Conservation (phyloP, 345 rosid genomes). For the Euphorbia lathyris region DNA sequence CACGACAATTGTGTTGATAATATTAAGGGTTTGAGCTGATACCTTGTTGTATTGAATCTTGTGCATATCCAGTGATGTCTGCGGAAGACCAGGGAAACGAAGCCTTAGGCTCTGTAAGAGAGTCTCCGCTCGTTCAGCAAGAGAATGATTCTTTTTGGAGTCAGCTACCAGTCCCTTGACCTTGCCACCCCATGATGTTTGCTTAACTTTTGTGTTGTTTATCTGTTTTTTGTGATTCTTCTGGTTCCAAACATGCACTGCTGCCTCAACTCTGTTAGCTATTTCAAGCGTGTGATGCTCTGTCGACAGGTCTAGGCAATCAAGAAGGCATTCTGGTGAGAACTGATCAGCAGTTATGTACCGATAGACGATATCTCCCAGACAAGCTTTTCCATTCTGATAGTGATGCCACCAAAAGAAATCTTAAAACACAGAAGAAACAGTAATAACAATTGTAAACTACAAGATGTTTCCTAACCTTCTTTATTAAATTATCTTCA, state of each 20-base stretch:
- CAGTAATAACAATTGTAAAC: neutral
- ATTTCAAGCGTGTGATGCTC: slow-evolving; percentile 85
- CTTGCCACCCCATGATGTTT: slow-evolving; percentile 81
- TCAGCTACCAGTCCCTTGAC: slow-evolving; percentile 80
- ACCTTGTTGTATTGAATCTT: slow-evolving; percentile 95
- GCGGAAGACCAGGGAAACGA: slow-evolving; percentile 91
- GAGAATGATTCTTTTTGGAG: slow-evolving; percentile 48
- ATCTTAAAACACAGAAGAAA: neutral
- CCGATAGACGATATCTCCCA: slow-evolving; percentile 79
- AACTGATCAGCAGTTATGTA: slow-evolving; percentile 73
- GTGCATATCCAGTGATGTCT: slow-evolving; percentile 89
- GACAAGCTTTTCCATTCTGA: slow-evolving; percentile 76
- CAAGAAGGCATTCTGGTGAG: slow-evolving; percentile 80
- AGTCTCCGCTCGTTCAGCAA: slow-evolving; percentile 74
- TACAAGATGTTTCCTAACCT: neutral
- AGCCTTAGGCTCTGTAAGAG: slow-evolving; percentile 69
- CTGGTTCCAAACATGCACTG: slow-evolving; percentile 75
- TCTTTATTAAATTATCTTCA: neutral
- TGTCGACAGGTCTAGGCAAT: slow-evolving; percentile 80
- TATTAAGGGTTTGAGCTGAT: neutral
- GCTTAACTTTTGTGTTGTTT: slow-evolving; percentile 42
- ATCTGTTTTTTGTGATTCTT: slow-evolving; percentile 49
- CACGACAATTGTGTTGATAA: neutral
- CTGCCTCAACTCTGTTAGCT: slow-evolving; percentile 81
- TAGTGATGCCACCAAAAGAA: slow-evolving; percentile 5